These are phyloP conservation scores for Larix kaempferi DNA, from an alignment of 75 land plant genomes.

Conservation along the genomic window DNA sequence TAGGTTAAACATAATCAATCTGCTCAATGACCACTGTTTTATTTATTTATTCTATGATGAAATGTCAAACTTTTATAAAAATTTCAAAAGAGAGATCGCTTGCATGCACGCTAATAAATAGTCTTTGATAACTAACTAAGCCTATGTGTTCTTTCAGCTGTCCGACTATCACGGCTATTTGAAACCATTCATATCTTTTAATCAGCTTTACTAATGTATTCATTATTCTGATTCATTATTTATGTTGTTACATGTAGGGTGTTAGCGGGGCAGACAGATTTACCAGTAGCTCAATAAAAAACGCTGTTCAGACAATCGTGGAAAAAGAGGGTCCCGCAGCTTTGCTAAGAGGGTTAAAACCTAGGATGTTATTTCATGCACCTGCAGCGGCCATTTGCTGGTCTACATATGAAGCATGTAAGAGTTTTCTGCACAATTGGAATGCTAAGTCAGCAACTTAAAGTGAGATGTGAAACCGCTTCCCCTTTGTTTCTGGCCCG, in stretches of 20 bases:
- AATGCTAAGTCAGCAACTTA: not conserved
- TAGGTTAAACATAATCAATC: not conserved
- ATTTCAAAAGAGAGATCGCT: not conserved
- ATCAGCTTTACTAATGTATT: not conserved
- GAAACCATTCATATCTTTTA: not conserved
- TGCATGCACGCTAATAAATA: not conserved
- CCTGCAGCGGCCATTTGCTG: conserved; percentile 56
- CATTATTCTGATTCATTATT: not conserved
- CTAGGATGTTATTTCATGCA: conserved; percentile 43
- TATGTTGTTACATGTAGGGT: conserved; percentile 19
- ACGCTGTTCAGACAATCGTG: conserved; percentile 21
- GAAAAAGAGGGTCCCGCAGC: conserved; percentile 31
- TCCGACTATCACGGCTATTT: not conserved
- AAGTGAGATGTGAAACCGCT: not conserved
- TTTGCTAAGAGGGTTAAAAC: conserved; percentile 30
- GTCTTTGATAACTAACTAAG: not conserved
- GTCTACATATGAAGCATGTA: conserved; percentile 50
- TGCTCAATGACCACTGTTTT: not conserved
- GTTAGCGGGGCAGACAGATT: conserved; percentile 40
- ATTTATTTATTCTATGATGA: not conserved
- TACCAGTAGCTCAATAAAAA: conserved; percentile 21
- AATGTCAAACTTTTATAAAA: not conserved
- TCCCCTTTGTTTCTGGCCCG: not conserved
- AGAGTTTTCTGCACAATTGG: conserved; percentile 29
- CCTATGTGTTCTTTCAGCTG: not conserved